Percentiles rank a stretch among this genome's conserved stretches.
These are phyloP conservation scores for Phytophthora sojae DNA, from an alignment of 352 stramenopile genomes.

Conservation along the genomic window DNA sequence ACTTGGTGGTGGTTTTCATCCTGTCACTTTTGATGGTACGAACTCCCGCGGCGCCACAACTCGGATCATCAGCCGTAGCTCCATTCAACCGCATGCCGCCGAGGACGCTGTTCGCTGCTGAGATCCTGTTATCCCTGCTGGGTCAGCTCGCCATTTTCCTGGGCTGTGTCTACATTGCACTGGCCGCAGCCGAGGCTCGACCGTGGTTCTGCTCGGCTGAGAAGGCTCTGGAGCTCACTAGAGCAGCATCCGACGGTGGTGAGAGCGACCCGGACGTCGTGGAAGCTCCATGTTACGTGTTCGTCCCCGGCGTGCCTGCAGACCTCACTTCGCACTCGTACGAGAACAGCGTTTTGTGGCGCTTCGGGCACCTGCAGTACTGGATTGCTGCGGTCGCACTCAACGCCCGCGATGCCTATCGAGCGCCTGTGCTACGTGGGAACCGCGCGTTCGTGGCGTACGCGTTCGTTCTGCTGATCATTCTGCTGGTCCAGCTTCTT, in stretches of 20 bases:
- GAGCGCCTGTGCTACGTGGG: conserved; percentile 56
- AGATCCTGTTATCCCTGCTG: conserved; percentile 63
- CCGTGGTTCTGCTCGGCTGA: conserved; percentile 72
- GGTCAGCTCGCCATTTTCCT: conserved; percentile 67
- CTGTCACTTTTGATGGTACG: conserved; percentile 82
- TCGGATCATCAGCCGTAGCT: conserved; percentile 35
- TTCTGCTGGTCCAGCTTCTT: conserved; percentile 72
- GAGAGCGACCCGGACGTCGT: conserved; percentile 49
- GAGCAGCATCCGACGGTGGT: conserved; percentile 26
- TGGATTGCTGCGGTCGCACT: conserved; percentile 74
- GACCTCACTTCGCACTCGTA: conserved; percentile 78
- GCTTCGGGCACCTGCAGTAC: conserved; percentile 83
- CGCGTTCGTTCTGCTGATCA: conserved; percentile 54
- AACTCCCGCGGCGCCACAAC: conserved; percentile 46
- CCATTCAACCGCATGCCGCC: conserved; percentile 51
- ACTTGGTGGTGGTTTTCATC: conserved; percentile 73
- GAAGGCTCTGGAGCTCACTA: conserved; percentile 54
- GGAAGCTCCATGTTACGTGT: conserved; percentile 69
- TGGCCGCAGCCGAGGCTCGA: conserved; percentile 57
- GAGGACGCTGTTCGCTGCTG: conserved; percentile 69
- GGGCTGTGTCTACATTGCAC: conserved; percentile 62
- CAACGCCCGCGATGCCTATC: conserved; percentile 71
- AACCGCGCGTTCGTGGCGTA: conserved; percentile 68
- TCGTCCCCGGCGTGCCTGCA: conserved; percentile 50
- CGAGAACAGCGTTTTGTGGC: conserved; percentile 82